Conservation (phyloP, 2,329 filamentous ascomycete genomes). For the Phyllosticta capitalensis region DNA sequence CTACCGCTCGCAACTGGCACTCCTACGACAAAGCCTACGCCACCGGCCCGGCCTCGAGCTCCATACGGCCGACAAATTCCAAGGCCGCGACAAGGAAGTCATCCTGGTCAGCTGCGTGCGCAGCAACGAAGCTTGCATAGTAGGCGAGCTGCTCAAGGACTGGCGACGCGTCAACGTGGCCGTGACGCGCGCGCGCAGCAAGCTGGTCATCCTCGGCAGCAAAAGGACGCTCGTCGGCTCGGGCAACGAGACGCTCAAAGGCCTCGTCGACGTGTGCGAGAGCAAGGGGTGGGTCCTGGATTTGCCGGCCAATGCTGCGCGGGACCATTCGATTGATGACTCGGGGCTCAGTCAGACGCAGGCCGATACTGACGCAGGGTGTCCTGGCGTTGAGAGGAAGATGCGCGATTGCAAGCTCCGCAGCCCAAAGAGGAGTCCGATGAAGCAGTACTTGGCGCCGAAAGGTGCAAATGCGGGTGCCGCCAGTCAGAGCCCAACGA, state of each 20-base stretch:
- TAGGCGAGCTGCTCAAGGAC: conserved; percentile 87
- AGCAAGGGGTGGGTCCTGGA: conserved; percentile 70
- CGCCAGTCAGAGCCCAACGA: conserved; percentile 9
- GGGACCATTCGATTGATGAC: conserved; percentile 60
- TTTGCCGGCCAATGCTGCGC: conserved; percentile 53
- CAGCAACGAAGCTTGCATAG: conserved; percentile 68
- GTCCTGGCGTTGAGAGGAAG: conserved; percentile 10
- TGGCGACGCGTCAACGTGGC: conserved; percentile 94
- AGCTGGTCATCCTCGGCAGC: conserved; percentile 81
- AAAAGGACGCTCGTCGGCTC: conserved; percentile 55
- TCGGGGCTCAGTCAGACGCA: conserved; percentile 27
- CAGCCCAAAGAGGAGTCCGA: conserved; percentile 9
- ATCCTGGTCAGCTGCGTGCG: conserved; percentile 81
- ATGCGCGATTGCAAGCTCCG: background rate
- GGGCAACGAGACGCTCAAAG: conserved; percentile 61
- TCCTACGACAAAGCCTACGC: conserved; percentile 66
- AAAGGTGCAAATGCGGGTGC: conserved; percentile 11
- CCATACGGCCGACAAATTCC: conserved; percentile 94
- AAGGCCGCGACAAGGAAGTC: conserved; percentile 91
- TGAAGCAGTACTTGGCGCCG: conserved; percentile 2
- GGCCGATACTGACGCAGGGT: conserved; percentile 29
- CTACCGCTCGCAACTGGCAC: conserved; percentile 82
- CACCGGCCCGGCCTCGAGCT: conserved; percentile 62
- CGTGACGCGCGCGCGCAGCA: conserved; percentile 84
- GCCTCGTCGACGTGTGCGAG: conserved; percentile 71